Conservation (phyloP, 176 grass and related monocot species). For the Poa pratensis region DNA sequence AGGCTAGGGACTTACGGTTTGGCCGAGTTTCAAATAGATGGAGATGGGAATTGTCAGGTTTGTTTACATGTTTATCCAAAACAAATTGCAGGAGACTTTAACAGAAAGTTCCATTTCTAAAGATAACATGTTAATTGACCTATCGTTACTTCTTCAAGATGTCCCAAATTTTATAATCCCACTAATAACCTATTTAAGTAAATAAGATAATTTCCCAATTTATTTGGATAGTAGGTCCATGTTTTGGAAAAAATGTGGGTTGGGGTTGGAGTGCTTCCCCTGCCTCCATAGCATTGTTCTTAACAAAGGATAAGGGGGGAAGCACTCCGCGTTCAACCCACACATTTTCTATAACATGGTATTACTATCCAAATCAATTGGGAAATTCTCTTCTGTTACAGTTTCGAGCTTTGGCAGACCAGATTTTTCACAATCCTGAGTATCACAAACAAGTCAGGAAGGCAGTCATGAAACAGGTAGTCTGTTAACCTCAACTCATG, state of each 20-base stretch:
- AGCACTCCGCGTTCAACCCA: not conserved
- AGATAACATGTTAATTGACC: not conserved
- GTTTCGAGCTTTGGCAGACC: constrained; percentile 99
- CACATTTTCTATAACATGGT: not conserved
- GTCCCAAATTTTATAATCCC: constrained; percentile 3
- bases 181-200: not conserved
- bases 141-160: constrained; percentile 3
- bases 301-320: not conserved
- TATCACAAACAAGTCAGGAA: constrained; percentile 95
- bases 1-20: constrained; percentile 84
- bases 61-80: not conserved
- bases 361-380: not conserved
- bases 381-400: constrained; percentile 26
- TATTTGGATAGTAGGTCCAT: not conserved
- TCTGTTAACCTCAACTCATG: not conserved
- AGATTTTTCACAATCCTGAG: constrained; percentile 87
- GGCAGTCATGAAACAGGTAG: constrained; percentile 80
- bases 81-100: not conserved
- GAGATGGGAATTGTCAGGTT: constrained; percentile 98
- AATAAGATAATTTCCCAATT: not conserved
- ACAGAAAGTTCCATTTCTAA: not conserved
- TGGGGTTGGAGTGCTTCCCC: not conserved
- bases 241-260: not conserved
- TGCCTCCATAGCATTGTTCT: not conserved
- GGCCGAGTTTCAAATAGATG: constrained; percentile 91